Conservation (phyloP, 208 protist species). For the Trypanosoma conorhini region DNA sequence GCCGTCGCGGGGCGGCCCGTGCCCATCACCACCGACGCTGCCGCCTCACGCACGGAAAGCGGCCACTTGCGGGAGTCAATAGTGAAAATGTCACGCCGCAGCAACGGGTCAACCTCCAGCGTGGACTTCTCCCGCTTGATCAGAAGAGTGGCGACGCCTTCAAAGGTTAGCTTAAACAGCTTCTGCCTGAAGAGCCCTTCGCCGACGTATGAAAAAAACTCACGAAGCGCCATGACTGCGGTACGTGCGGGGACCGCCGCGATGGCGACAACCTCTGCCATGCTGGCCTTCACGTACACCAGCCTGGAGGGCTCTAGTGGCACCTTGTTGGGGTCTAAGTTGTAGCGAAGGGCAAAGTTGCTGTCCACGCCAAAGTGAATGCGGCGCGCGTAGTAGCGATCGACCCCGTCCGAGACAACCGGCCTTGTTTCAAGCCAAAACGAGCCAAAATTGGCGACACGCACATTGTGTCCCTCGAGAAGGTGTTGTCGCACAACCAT, state of each 20-base stretch:
- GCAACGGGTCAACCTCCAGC: constrained; percentile 49
- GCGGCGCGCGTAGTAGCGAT: constrained; percentile 34
- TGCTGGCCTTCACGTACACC: constrained; percentile 36
- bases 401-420: constrained; percentile 38
- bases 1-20: neutral
- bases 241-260: constrained; percentile 70
- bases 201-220: constrained; percentile 85
- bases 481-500: constrained; percentile 58
- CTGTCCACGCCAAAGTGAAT: constrained; percentile 41
- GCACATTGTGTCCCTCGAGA: constrained; percentile 55
- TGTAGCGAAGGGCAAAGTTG: constrained; percentile 40
- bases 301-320: constrained; percentile 18
- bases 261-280: constrained; percentile 65
- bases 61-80: constrained; percentile 80
- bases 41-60: constrained; percentile 39
- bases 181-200: constrained; percentile 71
- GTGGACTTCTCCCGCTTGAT: constrained; percentile 62
- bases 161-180: constrained; percentile 65
- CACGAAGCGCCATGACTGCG: constrained; percentile 57
- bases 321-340: constrained; percentile 33
- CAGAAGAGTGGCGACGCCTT: constrained; percentile 58
- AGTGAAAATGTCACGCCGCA: constrained; percentile 64
- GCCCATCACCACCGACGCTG: constrained; percentile 24
- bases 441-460: constrained; percentile 63
- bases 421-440: constrained; percentile 60